phyloP scores from a whole-genome alignment of 176 grass and related monocot species.

The Oryza punctata region DNA sequence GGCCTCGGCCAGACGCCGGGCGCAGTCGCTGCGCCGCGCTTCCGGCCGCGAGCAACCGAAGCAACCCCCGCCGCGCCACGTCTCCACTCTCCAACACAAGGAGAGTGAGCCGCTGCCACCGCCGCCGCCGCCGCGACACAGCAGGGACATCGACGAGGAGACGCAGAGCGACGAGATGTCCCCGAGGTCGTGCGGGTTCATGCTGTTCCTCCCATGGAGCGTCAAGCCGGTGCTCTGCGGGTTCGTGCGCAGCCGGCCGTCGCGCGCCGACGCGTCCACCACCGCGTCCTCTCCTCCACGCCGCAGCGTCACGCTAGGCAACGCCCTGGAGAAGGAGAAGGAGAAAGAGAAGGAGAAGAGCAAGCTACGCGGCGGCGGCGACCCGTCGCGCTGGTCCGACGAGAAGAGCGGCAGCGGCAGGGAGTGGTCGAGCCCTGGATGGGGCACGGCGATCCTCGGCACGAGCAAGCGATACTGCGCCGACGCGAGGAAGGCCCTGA shows the following conservation, averaged over 20 bases:
- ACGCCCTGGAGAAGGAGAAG: constrained; percentile 37
- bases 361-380: not conserved
- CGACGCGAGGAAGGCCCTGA: constrained; percentile 53
- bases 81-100: not conserved
- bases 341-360: constrained; percentile 27
- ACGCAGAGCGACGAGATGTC: constrained; percentile 34
- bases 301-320: constrained; percentile 36
- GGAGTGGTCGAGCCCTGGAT: constrained; percentile 39
- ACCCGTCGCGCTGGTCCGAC: constrained; percentile 32
- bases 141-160: constrained; percentile 6
- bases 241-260: constrained; percentile 37
- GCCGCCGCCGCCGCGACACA: not conserved
- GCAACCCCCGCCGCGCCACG: not conserved
- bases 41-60: constrained; percentile 2
- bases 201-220: constrained; percentile 82
- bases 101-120: not conserved
- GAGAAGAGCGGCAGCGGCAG: constrained; percentile 36
- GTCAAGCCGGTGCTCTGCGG: constrained; percentile 67
- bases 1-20: not conserved
- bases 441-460: constrained; percentile 62
- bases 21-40: not conserved
- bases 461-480: constrained; percentile 59
- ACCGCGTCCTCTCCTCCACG: constrained; percentile 23
- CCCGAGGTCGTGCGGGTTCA: constrained; percentile 60
- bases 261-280: constrained; percentile 1